These are phyloP conservation scores for Phallus indusiatus DNA, from an alignment of 768 basidiomycete species.

Conservation along the genomic window DNA sequence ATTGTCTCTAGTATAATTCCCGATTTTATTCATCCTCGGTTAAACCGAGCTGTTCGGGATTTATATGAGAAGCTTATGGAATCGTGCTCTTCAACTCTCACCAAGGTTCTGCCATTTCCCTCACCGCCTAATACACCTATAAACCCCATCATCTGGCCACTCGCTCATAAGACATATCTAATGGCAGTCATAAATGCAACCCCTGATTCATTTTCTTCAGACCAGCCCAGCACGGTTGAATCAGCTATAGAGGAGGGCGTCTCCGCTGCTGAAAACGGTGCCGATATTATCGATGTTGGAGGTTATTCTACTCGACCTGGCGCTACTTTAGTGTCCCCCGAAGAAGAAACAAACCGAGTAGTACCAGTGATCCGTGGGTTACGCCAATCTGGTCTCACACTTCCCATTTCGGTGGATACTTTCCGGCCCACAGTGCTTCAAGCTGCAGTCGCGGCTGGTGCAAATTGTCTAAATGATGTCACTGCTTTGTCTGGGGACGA, in stretches of 20 bases:
- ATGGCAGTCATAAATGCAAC: conserved; percentile 94
- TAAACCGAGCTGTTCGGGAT: conserved; percentile 34
- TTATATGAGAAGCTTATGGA: conserved; percentile 36
- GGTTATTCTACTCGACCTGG: conserved; percentile 90
- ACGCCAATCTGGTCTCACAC: conserved; percentile 24
- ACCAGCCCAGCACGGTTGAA: conserved; percentile 45
- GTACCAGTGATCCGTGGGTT: conserved; percentile 60
- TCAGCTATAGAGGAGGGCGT: conserved; percentile 39
- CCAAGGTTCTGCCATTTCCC: conserved; percentile 71
- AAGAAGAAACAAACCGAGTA: conserved; percentile 68
- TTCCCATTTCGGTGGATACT: conserved; percentile 78
- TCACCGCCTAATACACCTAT: conserved; percentile 15
- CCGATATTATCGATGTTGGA: conserved; percentile 83
- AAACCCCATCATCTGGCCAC: conserved; percentile 13
- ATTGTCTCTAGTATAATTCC: conserved; percentile 74
- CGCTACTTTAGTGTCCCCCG: conserved; percentile 50
- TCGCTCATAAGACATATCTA: conserved; percentile 43
- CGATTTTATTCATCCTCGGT: conserved; percentile 53
- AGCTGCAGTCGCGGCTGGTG: conserved; percentile 69
- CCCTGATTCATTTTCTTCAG: conserved; percentile 96
- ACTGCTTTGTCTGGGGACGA: conserved; percentile 65
- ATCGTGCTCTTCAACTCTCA: conserved; percentile 34
- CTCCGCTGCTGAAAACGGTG: conserved; percentile 39
- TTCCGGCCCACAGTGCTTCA: conserved; percentile 78
- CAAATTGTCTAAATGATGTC: conserved; percentile 92